Conservation (phyloP, 352 stramenopile genomes). For the Phytopythium vexans region DNA sequence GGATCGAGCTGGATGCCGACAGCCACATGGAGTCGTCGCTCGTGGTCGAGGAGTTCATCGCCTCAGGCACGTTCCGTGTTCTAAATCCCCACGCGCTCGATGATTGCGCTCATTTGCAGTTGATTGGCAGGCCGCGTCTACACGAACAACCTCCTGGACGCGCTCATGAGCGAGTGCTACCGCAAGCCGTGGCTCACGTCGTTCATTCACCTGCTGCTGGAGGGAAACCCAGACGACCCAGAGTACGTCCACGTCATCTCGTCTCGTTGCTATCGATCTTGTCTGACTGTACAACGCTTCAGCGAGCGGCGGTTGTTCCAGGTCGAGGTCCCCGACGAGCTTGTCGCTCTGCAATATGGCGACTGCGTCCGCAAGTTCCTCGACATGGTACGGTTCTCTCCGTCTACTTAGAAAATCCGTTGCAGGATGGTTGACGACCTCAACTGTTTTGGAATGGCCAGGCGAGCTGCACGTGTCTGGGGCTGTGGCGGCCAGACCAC, state of each 20-base stretch:
- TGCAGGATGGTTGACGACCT: neutral
- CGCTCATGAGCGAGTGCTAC: conserved; percentile 78
- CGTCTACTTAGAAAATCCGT: neutral
- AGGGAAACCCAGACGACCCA: conserved; percentile 49
- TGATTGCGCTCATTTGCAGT: neutral
- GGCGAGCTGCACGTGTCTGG: conserved; percentile 59
- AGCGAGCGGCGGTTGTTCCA: conserved; percentile 70
- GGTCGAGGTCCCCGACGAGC: conserved; percentile 42
- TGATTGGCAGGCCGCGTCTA: conserved; percentile 49
- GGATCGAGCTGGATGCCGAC: conserved; percentile 23
- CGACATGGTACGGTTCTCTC: conserved; percentile 35
- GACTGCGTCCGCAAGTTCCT: conserved; percentile 73
- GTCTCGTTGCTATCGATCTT: neutral
- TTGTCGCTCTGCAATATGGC: conserved; percentile 48
- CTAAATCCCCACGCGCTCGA: neutral
- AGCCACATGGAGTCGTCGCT: conserved; percentile 32
- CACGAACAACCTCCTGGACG: conserved; percentile 70
- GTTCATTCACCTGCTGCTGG: conserved; percentile 64
- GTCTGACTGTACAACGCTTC: neutral
- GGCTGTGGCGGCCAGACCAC: conserved; percentile 55
- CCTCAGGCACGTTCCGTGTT: conserved; percentile 30
- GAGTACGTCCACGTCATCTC: conserved; percentile 30
- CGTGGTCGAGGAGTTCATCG: conserved; percentile 70
- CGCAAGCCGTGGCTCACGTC: conserved; percentile 70
- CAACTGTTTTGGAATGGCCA: conserved; percentile 7